Evolutionary conservation across 2,329 filamentous ascomycete species (phyloP).

Genomic region (Amphichorda felina): DNA sequence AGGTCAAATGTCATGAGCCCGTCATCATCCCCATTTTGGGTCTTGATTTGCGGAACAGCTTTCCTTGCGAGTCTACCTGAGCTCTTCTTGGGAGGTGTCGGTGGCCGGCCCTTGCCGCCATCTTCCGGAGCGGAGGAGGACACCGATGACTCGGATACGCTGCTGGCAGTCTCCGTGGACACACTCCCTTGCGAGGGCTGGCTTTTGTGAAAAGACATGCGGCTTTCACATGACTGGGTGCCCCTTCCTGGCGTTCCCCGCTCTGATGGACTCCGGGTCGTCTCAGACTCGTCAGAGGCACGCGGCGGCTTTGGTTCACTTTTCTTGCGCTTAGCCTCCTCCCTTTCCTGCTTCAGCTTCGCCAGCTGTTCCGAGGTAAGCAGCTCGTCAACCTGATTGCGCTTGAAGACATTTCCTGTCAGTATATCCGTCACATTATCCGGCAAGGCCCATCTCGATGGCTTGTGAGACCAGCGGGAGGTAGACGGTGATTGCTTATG

Average conservation of each 20-base stretch:
- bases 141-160: no score
- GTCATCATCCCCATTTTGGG: constrained; percentile 1
- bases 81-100: constrained; percentile 1
- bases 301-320: no score
- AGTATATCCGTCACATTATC: constrained; percentile 47
- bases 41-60: no score
- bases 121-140: constrained; percentile 2
- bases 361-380: constrained; percentile 40
- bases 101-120: neutral
- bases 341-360: constrained; percentile 25
- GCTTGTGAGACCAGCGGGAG: constrained; percentile 4
- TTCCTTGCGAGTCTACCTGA: neutral
- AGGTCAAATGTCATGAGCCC: constrained; percentile 1
- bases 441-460: constrained; percentile 37
- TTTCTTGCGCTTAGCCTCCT: constrained; percentile 8
- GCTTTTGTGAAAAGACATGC: neutral
- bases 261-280: neutral
- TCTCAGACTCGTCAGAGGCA: neutral
- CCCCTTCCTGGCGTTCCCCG: neutral
- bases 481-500: constrained; percentile 4
- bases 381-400: constrained; percentile 47
- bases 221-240: neutral
- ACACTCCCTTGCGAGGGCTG: neutral
- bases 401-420: constrained; percentile 39
- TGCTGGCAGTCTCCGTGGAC: no score